Conservation (phyloP, 176 grass and related monocot species). For the Oryza meyeriana region DNA sequence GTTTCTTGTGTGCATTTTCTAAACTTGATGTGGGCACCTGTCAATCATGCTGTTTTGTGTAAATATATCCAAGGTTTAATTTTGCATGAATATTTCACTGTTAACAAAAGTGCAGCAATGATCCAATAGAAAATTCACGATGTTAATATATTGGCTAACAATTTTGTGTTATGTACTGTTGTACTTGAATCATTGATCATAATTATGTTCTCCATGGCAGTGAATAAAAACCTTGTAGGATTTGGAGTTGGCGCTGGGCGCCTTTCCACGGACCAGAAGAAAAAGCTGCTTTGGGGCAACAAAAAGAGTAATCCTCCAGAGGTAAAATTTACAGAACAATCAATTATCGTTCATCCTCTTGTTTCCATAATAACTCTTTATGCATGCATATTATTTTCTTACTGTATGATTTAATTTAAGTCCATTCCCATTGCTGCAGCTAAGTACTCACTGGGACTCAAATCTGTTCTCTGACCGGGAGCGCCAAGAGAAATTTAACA, state of each 20-base stretch:
- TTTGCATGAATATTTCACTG: constrained; percentile 2
- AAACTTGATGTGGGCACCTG: constrained; percentile 12
- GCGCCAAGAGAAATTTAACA: constrained; percentile 97
- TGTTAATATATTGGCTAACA: not conserved
- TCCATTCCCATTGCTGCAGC: constrained; percentile 33
- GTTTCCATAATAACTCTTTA: constrained; percentile 6
- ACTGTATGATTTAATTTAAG: constrained; percentile 1
- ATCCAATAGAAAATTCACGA: not conserved
- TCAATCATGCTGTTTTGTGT: constrained; percentile 9
- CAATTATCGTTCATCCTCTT: not conserved
- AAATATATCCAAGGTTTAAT: constrained; percentile 1
- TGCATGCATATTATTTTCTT: constrained; percentile 3
- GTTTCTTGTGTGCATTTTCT: constrained; percentile 23
- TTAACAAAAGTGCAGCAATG: not conserved
- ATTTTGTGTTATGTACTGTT: not conserved
- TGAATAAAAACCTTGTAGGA: constrained; percentile 48
- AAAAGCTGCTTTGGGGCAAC: constrained; percentile 83
- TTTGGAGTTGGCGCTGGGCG: constrained; percentile 53
- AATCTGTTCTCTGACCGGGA: constrained; percentile 85
- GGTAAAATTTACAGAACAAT: constrained; percentile 41
- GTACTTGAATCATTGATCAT: not conserved
- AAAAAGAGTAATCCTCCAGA: constrained; percentile 68
- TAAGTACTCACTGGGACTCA: constrained; percentile 65
- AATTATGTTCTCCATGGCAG: not conserved
- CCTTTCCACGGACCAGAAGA: constrained; percentile 12